Evolutionary conservation across 257 asterid genomes (phyloP), one percentile per base, ranked within the genome.

Genomic region (Capsicum rhomboideum): DNA sequence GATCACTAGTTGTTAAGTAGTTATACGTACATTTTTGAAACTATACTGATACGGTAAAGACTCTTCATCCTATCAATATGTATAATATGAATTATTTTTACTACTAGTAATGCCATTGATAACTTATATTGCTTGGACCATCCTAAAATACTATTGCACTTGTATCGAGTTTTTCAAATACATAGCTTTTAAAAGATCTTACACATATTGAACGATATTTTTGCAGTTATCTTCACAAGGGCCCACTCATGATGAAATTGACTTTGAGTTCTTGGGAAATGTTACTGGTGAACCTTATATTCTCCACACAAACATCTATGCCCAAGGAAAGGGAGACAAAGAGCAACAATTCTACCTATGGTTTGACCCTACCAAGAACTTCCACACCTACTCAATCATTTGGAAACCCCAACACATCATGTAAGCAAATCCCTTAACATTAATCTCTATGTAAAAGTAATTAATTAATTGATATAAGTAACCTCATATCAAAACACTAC

Each of bases 261-360:
- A 94, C 90, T 93, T 92, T 16, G 98, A 94, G 88, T 94, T 94
- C 86, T 72, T 94, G 23, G 97, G 98, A 13, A 94, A 94, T 72
- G 90, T 90, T 14, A 88, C 90, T 1, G 95, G 95, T 0, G 84
- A 94, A 78, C 98, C 98, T 54, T 94, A 94, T 56, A 93, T 89
- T 42, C 88, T 94, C 23, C 97, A 93, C 87, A 94, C 98, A 3
- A 94, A 94, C 80, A 92, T 93, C 20, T 94, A 34, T 69, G 83
- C 93, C 17, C 94, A 89, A 87, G 98, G 97, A 69, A 92, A 90
- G 34, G 98, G 98, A 9, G 88, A 88, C 83, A 90, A 95, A 80
- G 97, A 94, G 82, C 98, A 94, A 63, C 98, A 94, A 26, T 94
- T 94, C 85, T 88, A 93, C 23, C 95, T 93, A 2, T 94, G 98